Conservation (phyloP, 177 flowering plant genomes). For the Tripterygium wilfordii region DNA sequence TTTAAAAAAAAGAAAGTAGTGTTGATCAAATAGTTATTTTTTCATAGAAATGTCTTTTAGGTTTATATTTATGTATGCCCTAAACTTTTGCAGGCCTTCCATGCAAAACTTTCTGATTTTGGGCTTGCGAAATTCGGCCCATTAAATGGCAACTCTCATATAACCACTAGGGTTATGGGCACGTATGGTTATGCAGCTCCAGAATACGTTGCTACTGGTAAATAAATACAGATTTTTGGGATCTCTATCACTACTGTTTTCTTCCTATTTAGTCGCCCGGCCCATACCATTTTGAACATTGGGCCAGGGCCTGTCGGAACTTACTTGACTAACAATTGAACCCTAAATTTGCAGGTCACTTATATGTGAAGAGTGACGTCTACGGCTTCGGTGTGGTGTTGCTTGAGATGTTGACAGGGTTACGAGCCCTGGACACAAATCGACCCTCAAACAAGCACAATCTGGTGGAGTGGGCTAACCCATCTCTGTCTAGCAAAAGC, state of each 20-base stretch:
- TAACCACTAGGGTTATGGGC: not conserved
- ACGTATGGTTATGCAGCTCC: not conserved
- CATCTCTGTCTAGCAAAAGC: not conserved
- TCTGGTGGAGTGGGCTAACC: not conserved
- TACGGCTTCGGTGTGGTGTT: no score
- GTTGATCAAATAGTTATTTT: no score
- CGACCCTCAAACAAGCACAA: no score
- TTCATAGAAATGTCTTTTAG: no score
- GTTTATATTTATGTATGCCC: not conserved
- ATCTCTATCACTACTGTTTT: not conserved
- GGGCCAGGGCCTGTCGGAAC: no score
- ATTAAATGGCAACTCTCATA: not conserved
- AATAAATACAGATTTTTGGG: no score
- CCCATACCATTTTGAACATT: no score
- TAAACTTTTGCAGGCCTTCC: not conserved
- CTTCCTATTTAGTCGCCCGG: not conserved
- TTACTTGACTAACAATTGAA: not conserved
- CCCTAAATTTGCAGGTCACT: not conserved
- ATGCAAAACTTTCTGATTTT: not conserved
- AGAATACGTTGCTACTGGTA: not conserved
- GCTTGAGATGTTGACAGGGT: not conserved
- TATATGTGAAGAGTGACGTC: no score
- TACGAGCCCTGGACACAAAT: not conserved
- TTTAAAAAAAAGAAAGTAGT: no score
- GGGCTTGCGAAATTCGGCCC: not conserved